Base-by-base conservation (phyloP, 768 basidiomycete species). In the Clavulina sp. region DNA sequence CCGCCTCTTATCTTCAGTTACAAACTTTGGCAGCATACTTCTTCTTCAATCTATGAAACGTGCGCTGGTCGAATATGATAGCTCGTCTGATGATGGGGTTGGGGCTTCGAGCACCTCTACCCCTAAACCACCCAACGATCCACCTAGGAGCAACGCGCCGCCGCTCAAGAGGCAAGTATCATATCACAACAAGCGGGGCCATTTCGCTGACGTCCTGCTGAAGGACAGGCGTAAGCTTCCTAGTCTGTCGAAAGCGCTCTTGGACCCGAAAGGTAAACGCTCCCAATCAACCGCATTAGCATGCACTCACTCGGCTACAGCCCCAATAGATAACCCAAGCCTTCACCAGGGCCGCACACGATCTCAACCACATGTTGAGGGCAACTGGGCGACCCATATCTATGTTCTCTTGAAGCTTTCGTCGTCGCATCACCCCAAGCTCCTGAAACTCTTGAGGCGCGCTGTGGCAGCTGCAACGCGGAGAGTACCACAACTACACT, bases 311-410 rank as follows among this genome's bases (percentile, higher is more conserved):
- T 38, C 13, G 36, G 13, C 21, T 38, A n/a, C 71, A 41, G 62
- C 58, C 1, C 85, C 81, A 0, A 61, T 74, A 4, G 85, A 91
- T 61, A 68, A 86, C 59, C 88, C 89, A 2, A 66, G 78, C 2
- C 66, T 76, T 16, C 91, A 95, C 62, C 88, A 92, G 68, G 92
- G 92, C 13, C 76, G 91, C 29, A 69, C 69, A 44, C 76, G 92
- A 29, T 70, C 77, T 0, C 70, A 69, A 1, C 86, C 87, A 2
- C 85, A 87, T 60, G 77, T 88, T 3, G 82, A 87, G 9, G 92
- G 92, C 0, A 88, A 92, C 60, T 92, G 76, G 61, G 78, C 80
- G 1, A 70, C 81, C 3, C 77, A 92, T 66, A 72, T 91, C 50
- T 92, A 82, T 61, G 68, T 87, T 7, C 74, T 80, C 0, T 59